phyloP scores from a whole-genome alignment of 495 filamentous ascomycete species.

The Neurospora intermedia region DNA sequence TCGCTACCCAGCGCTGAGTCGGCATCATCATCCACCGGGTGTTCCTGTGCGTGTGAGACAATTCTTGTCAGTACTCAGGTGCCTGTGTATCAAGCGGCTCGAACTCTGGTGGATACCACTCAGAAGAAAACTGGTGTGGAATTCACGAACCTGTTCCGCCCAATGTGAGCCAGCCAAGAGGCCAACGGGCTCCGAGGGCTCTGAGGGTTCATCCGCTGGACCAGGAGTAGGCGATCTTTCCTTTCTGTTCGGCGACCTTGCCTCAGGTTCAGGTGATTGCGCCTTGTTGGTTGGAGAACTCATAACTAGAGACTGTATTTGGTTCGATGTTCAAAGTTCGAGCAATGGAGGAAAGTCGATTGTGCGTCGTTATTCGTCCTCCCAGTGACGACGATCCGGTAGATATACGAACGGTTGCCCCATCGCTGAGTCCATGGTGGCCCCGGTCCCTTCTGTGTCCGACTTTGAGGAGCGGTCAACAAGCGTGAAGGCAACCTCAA shows the following conservation, averaged over 20 bases:
- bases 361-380: neutral
- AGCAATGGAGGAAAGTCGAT: neutral
- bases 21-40: constrained; percentile 13
- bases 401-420: neutral
- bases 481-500: neutral
- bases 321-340: neutral
- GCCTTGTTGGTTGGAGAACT: neutral
- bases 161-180: neutral
- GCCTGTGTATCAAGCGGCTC: neutral
- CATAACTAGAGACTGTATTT: neutral
- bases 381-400: neutral
- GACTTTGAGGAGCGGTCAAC: neutral
- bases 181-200: neutral
- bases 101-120: neutral
- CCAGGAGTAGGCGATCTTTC: neutral
- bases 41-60: neutral
- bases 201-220: neutral
- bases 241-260: neutral
- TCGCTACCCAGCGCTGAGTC: constrained; percentile 31
- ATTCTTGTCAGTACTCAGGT: neutral
- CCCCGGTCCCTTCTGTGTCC: neutral
- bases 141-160: neutral
- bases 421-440: neutral
- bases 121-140: too few relatives aligned
- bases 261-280: neutral